Base-by-base conservation (phyloP, 2,329 filamentous ascomycete species). In the Ceratocystis huliohia region DNA sequence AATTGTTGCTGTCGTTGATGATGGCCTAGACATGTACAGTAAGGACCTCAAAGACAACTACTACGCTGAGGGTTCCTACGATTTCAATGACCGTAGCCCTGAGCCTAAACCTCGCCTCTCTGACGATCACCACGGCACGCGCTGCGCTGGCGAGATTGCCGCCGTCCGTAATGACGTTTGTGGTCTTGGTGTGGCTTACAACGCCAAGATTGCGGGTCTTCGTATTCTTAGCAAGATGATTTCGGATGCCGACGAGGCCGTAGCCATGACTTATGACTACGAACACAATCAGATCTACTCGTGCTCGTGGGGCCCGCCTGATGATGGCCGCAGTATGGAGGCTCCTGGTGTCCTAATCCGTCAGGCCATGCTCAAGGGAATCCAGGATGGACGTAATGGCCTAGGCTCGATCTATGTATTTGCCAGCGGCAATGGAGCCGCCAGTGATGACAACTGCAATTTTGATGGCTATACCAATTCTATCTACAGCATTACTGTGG, bases 381-480 rank as follows among this genome's bases (percentile, higher is more conserved):
- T 96, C 10, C 92, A 97, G 73, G 86, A 95, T 68, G 94, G 94
- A 53, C 88, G 94, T 64, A 81, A 79, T 63, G 90, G 91, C 2
- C 84, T 87, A 65, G 94, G 94, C 7, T 96, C 91, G 33, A 89
- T 99, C 70, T 99, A 91, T 73, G 94, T 99, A 65, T 99, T 99
- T 75, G 94, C 94, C 56, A 92, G 93, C 70, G 94, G 94, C 68
- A 99, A 99, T 73, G 94, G 94, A 67, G 95, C 93, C 8, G 80
- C 81, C 2, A 84, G 80, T 70, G 92, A 89, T 61, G 94, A 99
- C 75, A 97, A 99, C 76, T 99, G 94, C 82, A 99, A 99, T 75
- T 99, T 99, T 74, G 94, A 99, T 74, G 94, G 94, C 48, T 99
- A 99, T 77, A 99, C 94, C 68, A 99, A 99, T 79, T 96, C 92